Percentiles rank a stretch among this genome's conserved stretches.
These are phyloP conservation scores for Zasmidium cellare DNA, from an alignment of 2,329 filamentous ascomycete genomes.

Conservation along the genomic window DNA sequence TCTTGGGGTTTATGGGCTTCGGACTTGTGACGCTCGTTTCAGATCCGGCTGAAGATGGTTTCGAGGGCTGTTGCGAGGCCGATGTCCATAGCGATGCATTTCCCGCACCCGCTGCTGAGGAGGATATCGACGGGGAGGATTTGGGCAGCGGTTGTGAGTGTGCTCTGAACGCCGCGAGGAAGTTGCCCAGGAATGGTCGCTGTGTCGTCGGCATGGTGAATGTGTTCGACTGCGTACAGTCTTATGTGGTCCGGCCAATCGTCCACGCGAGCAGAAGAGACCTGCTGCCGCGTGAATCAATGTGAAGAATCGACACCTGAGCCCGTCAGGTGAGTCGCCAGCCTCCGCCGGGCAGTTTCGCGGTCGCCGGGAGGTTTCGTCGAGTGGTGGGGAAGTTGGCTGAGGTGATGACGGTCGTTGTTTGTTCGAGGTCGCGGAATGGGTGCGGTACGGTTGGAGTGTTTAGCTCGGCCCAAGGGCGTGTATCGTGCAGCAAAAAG, in stretches of 20 bases:
- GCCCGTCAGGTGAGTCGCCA: neutral
- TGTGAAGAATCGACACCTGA: neutral
- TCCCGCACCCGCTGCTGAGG: slow-evolving; percentile 41
- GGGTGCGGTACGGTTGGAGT: too few relatives aligned
- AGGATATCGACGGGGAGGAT: slow-evolving; percentile 47
- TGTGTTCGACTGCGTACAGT: neutral
- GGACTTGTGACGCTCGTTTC: slow-evolving; percentile 36
- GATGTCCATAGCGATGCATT: slow-evolving; percentile 29
- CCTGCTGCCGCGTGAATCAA: neutral
- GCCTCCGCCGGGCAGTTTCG: neutral
- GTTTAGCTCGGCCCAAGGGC: too few relatives aligned
- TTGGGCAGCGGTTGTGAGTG: slow-evolving; percentile 60
- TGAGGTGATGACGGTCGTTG: too few relatives aligned
- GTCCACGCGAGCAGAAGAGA: neutral
- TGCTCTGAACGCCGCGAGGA: slow-evolving; percentile 66
- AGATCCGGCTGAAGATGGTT: slow-evolving; percentile 19
- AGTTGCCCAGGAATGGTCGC: slow-evolving; percentile 63
- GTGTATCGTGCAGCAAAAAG: too few relatives aligned
- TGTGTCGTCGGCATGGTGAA: slow-evolving; percentile 63
- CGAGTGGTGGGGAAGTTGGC: too few relatives aligned
- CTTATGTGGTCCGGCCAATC: neutral
- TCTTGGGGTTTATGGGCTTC: slow-evolving; percentile 51
- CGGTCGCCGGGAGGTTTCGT: too few relatives aligned
- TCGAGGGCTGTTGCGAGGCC: slow-evolving; percentile 15
- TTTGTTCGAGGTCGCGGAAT: too few relatives aligned